Evolutionary conservation across 1,139 yeast genomes (phyloP), one percentile per base, ranked within the genome.

Genomic region (Saccharomycopsis hybrid): DNA sequence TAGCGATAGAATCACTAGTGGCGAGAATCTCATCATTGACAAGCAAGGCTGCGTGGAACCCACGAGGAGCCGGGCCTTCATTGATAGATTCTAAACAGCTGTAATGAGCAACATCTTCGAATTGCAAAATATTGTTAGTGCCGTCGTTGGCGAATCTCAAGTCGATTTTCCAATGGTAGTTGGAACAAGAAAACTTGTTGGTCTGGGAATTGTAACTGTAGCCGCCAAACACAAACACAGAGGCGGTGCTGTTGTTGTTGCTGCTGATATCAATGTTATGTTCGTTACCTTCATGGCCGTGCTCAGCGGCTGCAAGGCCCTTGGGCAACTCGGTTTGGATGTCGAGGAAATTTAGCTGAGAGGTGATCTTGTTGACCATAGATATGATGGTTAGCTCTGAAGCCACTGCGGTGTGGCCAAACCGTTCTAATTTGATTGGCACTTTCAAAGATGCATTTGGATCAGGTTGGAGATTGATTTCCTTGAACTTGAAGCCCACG

Each of bases 141-240:
- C 72, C 72, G 27, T 63, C 58, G 25, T 64, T 62, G 13, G 62
- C 59, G 1, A 71, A 62, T 3, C 69, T 64, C 1, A 74, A 53
- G 50, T 73, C 76, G 33, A 73, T 62, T 55, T 66, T 69, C 79
- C 79, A 76, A 48, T 75, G 56, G 58, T 74, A 78, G 53, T 69
- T 67, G 57, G 73, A 59, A 1, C 77, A 69, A 38, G 67, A 64
- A 53, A 68, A 73, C 28, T 57, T 54, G 4, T 3, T 58, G 57
- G 44, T 61, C 62, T 1, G 55, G 52, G 1, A 24, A n/a, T 36
- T 47, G 44, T 30, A 41, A 29, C 44, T 50, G 38, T 48, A 50
- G 4, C 50, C 52, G 9, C 52, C 52, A 42, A 49, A 49, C 18
- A 49, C 48, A 35, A 36, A 42, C 18, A 46, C 29, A 7, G 49